Evolutionary conservation across 768 basidiomycete genomes (phyloP), one percentile per base, ranked within the genome.

Genomic region (Trametes meyenii): DNA sequence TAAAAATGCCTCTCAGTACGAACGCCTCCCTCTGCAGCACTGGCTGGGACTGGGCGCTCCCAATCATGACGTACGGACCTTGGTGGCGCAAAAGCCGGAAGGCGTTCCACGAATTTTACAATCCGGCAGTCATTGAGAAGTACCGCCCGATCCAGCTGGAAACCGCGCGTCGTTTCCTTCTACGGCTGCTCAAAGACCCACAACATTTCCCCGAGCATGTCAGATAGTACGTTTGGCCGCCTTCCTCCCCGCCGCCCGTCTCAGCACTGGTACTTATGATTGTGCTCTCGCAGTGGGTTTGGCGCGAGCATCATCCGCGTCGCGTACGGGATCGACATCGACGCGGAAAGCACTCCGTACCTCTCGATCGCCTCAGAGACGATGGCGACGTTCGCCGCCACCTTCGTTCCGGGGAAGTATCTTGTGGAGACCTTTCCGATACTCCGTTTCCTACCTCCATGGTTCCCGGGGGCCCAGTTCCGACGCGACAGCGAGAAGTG

Each of bases 381-480:
- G 19, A 51, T 57, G 46, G 56, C 51, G 11, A 36, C 57, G 21
- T 61, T 61, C 35, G 48, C 54, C 2, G 16, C 21, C n/a, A 55
- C 36, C 2, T 39, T 60, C 8, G 50, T 44, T 5, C 72, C 72
- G 11, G 72, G 71, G 3, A 57, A 66, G 4, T 73, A 68, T 55
- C 60, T 70, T 5, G 72, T 73, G 35, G 72, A 73, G 36, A 64
- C 61, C 16, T 21, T 73, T 17, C 71, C 54, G 11, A 11, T 42
- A 55, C 63, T 71, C 46, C 62, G 60, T n/a, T 62, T 61, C 48
- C 17, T 71, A 17, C 70, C 70, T 0, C 11, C 43, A 6, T 71
- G 67, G 68, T 10, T 67, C 11, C 68, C 70, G 5, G 68, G 68
- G 2, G 68, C 65, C n/a, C 44, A 35, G 1, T 69, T 70, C 58